These are phyloP conservation scores for Myxozyma sirexii DNA, from an alignment of 805 yeast species.

Conservation along the genomic window DNA sequence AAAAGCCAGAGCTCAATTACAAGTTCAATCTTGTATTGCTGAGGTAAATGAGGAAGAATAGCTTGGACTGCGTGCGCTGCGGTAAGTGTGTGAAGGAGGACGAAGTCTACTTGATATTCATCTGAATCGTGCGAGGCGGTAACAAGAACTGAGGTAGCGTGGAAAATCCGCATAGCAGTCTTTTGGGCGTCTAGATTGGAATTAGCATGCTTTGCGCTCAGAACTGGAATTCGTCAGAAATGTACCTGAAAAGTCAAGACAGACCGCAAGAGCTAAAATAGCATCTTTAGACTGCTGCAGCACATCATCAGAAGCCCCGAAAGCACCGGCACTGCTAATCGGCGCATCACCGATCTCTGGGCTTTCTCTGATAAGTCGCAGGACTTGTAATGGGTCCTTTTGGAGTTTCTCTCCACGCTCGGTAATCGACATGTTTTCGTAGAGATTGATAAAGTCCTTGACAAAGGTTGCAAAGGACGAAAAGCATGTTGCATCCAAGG, in stretches of 20 bases:
- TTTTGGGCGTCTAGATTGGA: slow-evolving; percentile 18
- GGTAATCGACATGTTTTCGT: slow-evolving; percentile 8
- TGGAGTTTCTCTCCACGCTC: slow-evolving; percentile 5
- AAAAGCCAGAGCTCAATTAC: slow-evolving; percentile 30
- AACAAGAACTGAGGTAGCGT: slow-evolving; percentile 33
- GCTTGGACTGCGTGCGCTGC: slow-evolving; percentile 37
- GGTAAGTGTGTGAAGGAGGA: slow-evolving; percentile 40
- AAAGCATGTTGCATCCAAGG: slow-evolving; percentile 13
- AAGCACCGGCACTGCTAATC: slow-evolving; percentile 8
- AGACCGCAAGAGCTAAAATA: slow-evolving; percentile 24
- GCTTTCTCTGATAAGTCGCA: slow-evolving; percentile 34
- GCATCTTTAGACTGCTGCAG: slow-evolving; percentile 24
- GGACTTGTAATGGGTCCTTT: slow-evolving; percentile 32
- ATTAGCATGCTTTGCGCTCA: not conserved
- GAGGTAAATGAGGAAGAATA: slow-evolving; percentile 19
- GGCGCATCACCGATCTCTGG: slow-evolving; percentile 24
- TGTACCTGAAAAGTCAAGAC: slow-evolving; percentile 32
- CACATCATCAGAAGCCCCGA: slow-evolving; percentile 7
- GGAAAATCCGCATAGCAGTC: slow-evolving; percentile 31
- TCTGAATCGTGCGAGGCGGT: slow-evolving; percentile 35
- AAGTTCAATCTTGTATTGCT: slow-evolving; percentile 12
- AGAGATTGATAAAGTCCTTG: slow-evolving; percentile 8
- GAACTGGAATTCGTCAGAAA: not conserved
- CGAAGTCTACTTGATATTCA: slow-evolving; percentile 37
- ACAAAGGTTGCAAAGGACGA: not conserved